Conservation (phyloP, 495 filamentous ascomycete genomes). For the Penicillium lividum region DNA sequence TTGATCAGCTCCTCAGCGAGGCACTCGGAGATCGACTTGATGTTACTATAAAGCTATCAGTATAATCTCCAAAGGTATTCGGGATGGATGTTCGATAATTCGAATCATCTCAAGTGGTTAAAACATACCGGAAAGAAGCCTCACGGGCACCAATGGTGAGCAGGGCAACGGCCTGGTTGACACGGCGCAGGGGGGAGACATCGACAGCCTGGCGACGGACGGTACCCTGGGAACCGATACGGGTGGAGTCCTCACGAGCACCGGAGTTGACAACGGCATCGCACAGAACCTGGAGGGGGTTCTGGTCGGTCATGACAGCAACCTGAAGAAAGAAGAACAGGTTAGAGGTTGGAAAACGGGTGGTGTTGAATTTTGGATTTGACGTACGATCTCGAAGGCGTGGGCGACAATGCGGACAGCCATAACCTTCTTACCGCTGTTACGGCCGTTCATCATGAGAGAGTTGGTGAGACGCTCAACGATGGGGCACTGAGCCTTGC, state of each 20-base stretch:
- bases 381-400: constrained; percentile 96
- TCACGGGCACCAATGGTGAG: constrained; percentile 73
- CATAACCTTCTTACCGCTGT: constrained; percentile 99
- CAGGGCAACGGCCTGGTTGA: constrained; percentile 92
- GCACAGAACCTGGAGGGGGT: constrained; percentile 99
- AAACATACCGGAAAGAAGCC: constrained; percentile 73
- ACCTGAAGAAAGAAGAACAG: constrained; percentile 57
- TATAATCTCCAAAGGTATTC: background rate
- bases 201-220: constrained; percentile 98
- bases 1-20: constrained; percentile 99
- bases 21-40: constrained; percentile 13
- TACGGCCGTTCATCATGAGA: constrained; percentile 99
- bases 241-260: constrained; percentile 98
- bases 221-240: constrained; percentile 98
- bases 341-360: background rate
- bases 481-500: constrained; percentile 99
- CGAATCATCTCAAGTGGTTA: constrained; percentile 45
- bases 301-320: constrained; percentile 99
- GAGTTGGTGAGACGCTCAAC: constrained; percentile 99
- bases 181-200: constrained; percentile 97
- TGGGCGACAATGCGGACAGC: constrained; percentile 99
- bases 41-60: constrained; percentile 3
- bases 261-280: constrained; percentile 99
- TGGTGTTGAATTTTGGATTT: constrained; percentile 1
- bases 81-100: background rate